Percentiles rank a stretch among this genome's conserved stretches.
phyloP scores from a whole-genome alignment of 2,329 filamentous ascomycete genomes.

The Colletotrichum neosansevieriae region DNA sequence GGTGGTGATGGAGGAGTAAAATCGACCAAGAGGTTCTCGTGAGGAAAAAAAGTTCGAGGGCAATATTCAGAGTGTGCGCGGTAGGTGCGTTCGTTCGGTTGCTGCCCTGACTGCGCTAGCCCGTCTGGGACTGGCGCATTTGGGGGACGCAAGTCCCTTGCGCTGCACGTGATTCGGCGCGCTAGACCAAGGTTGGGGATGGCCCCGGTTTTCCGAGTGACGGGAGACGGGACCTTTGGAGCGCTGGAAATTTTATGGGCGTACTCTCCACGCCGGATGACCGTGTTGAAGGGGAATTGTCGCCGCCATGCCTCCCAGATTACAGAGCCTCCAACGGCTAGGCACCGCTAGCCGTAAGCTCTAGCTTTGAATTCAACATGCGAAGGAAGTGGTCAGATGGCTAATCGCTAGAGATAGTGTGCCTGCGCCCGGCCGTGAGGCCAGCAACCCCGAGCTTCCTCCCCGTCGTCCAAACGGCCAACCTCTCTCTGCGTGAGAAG shows the following conservation, averaged over 20 bases:
- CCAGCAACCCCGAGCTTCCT: constrained; percentile 63
- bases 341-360: constrained; percentile 70
- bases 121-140: neutral
- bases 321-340: constrained; percentile 71
- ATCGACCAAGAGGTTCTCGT: constrained; percentile 30
- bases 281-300: constrained; percentile 41
- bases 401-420: constrained; percentile 60
- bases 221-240: constrained; percentile 7
- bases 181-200: constrained; percentile 43
- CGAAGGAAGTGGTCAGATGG: constrained; percentile 35
- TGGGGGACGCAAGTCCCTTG: neutral
- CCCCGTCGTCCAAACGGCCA: constrained; percentile 73
- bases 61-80: constrained; percentile 31
- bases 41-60: constrained; percentile 23
- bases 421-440: constrained; percentile 66
- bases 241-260: constrained; percentile 38
- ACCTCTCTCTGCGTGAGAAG: constrained; percentile 71
- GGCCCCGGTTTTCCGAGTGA: constrained; percentile 15
- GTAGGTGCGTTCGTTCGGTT: constrained; percentile 16
- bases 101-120: constrained; percentile 31
- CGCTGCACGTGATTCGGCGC: constrained; percentile 46
- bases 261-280: constrained; percentile 32
- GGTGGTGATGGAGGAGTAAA: constrained; percentile 43
- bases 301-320: constrained; percentile 74
- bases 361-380: neutral